Evolutionary conservation across 2,329 filamentous ascomycete genomes (phyloP).

Genomic region (Lachnellula subtilissima): DNA sequence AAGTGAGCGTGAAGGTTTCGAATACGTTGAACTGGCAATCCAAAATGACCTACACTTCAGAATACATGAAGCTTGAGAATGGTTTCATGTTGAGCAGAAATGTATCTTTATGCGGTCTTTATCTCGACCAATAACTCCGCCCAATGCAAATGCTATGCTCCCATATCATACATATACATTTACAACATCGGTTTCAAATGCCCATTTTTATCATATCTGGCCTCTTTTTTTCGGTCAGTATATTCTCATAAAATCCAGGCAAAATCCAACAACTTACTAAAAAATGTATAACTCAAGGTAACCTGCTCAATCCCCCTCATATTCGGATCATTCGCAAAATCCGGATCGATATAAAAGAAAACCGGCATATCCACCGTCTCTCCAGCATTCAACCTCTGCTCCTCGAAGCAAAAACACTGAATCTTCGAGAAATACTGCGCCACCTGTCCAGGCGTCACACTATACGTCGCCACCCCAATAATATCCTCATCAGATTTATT

Average conservation of each 20-base stretch:
- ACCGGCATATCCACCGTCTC: conserved; percentile 99
- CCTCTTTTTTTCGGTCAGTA: conserved; percentile 53
- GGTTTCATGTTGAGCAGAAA: not conserved
- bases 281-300: conserved; percentile 95
- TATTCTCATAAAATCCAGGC: not conserved
- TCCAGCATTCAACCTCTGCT: conserved; percentile 86
- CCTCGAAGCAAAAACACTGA: conserved; percentile 98
- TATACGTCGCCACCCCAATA: conserved; percentile 96
- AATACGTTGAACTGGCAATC: not conserved
- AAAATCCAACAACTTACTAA: conserved; percentile 62
- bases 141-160: conserved; percentile 18
- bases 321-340: conserved; percentile 83
- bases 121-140: conserved; percentile 11
- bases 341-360: conserved; percentile 98
- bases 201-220: conserved; percentile 78
- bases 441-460: conserved; percentile 90
- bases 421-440: conserved; percentile 99
- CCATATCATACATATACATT: conserved; percentile 17
- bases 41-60: not conserved
- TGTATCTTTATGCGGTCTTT: not conserved
- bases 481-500: conserved; percentile 89
- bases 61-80: not conserved
- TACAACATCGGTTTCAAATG: conserved; percentile 43
- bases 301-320: conserved; percentile 95
- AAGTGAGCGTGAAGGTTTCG: not conserved